Conservation (phyloP, 805 yeast species). For the Zygoascus tannicola region DNA sequence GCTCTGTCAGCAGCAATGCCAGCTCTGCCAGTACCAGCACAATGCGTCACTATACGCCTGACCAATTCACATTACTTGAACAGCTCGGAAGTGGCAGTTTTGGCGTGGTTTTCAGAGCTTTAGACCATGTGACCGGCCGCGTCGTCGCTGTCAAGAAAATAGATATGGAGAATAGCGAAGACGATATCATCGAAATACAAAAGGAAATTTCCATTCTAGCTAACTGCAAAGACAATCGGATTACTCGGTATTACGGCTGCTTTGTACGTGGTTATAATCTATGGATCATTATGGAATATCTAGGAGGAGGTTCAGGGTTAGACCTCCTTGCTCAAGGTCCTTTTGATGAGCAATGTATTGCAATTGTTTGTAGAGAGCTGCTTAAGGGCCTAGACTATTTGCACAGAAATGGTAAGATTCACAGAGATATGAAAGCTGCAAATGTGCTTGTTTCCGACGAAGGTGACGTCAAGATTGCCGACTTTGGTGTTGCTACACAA, state of each 20-base stretch:
- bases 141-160: slow-evolving; percentile 32
- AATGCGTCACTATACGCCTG: slow-evolving; percentile 25
- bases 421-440: slow-evolving; percentile 91
- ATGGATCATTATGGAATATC: slow-evolving; percentile 74
- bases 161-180: slow-evolving; percentile 56
- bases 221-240: slow-evolving; percentile 52
- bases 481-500: slow-evolving; percentile 91
- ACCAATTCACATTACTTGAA: slow-evolving; percentile 39
- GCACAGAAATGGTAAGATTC: slow-evolving; percentile 67
- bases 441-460: slow-evolving; percentile 62
- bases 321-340: slow-evolving; percentile 46
- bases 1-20: background rate
- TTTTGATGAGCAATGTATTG: slow-evolving; percentile 46
- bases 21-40: slow-evolving; percentile 6
- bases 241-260: slow-evolving; percentile 63
- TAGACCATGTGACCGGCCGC: slow-evolving; percentile 31
- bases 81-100: slow-evolving; percentile 73
- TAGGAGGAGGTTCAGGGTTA: slow-evolving; percentile 69
- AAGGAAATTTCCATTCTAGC: slow-evolving; percentile 61
- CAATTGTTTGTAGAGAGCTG: slow-evolving; percentile 45
- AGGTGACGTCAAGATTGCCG: slow-evolving; percentile 83
- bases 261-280: slow-evolving; percentile 59
- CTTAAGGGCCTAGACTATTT: slow-evolving; percentile 54
- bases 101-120: slow-evolving; percentile 64
- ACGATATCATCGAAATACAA: slow-evolving; percentile 64